These are phyloP conservation scores for Phallus indusiatus DNA, from an alignment of 768 basidiomycete genomes.

Conservation along the genomic window DNA sequence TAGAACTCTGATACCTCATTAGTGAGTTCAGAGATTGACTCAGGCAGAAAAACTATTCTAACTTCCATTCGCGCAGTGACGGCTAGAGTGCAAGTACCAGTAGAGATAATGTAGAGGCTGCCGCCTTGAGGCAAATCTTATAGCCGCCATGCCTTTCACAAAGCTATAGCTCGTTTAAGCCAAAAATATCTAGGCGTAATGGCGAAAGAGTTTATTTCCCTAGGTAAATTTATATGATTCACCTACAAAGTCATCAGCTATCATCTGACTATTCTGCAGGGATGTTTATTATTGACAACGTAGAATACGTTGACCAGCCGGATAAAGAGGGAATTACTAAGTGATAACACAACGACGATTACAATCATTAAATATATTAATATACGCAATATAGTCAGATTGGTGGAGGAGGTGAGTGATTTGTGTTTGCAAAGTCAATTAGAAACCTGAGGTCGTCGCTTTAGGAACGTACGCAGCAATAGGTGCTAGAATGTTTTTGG, in stretches of 20 bases:
- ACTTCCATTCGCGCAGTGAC: neutral
- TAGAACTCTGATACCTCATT: neutral
- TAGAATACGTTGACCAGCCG: slow-evolving; percentile 48
- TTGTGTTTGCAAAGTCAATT: neutral
- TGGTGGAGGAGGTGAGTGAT: slow-evolving; percentile 68
- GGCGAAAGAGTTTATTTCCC: slow-evolving; percentile 2
- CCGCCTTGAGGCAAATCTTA: too few species aligned
- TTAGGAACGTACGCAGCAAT: slow-evolving; percentile 51
- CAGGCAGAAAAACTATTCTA: neutral
- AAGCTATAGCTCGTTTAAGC: neutral
- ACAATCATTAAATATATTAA: neutral
- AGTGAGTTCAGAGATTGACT: neutral
- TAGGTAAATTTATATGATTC: slow-evolving; percentile 2
- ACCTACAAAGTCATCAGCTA: neutral
- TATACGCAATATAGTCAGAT: slow-evolving; percentile 36
- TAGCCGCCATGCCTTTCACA: too few species aligned
- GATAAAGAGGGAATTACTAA: slow-evolving; percentile 42
- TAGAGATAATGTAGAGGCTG: neutral
- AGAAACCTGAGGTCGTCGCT: neutral
- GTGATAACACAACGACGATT: neutral
- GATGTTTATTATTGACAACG: slow-evolving; percentile 86
- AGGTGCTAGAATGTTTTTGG: slow-evolving; percentile 73
- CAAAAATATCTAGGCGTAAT: neutral
- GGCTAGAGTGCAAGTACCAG: neutral
- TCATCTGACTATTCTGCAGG: slow-evolving; percentile 38